Evolutionary conservation across 352 stramenopile species (phyloP).

Genomic region (Phytophthora pisi): DNA sequence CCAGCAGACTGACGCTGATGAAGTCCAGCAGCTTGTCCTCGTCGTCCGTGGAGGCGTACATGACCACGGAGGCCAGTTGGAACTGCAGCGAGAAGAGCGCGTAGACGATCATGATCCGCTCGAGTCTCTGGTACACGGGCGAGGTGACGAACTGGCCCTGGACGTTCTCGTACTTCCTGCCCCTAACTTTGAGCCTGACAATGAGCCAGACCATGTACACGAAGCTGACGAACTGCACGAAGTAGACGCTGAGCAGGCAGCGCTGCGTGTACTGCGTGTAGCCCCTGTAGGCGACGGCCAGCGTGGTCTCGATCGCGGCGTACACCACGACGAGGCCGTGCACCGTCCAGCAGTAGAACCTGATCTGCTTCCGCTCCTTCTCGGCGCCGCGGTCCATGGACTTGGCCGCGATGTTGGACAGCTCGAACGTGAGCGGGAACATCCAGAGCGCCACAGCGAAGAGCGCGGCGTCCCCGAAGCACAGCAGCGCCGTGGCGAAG

Average conservation of each 20-base stretch:
- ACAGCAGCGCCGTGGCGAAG: slow-evolving; percentile 40
- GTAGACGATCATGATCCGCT: slow-evolving; percentile 76
- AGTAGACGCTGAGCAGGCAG: slow-evolving; percentile 49
- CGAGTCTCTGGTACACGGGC: slow-evolving; percentile 71
- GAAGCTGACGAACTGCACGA: slow-evolving; percentile 53
- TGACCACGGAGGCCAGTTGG: slow-evolving; percentile 55
- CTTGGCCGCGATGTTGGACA: slow-evolving; percentile 54
- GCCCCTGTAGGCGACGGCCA: slow-evolving; percentile 40
- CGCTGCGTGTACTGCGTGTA: slow-evolving; percentile 61
- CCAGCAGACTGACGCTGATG: slow-evolving; percentile 46
- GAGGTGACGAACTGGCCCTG: slow-evolving; percentile 69
- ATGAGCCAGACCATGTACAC: slow-evolving; percentile 59
- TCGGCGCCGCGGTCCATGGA: slow-evolving; percentile 54
- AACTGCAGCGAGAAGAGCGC: slow-evolving; percentile 66
- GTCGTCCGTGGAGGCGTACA: slow-evolving; percentile 41
- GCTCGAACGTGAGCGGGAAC: slow-evolving; percentile 54
- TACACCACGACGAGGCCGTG: slow-evolving; percentile 40
- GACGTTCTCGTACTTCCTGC: slow-evolving; percentile 68
- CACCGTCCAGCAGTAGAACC: slow-evolving; percentile 34
- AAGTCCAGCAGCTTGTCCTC: slow-evolving; percentile 42
- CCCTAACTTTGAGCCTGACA: slow-evolving; percentile 48
- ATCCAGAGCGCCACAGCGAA: slow-evolving; percentile 55
- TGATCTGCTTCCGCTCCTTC: slow-evolving; percentile 52
- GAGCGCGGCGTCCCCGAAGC: slow-evolving; percentile 45
- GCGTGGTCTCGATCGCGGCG: slow-evolving; percentile 29